Base-by-base conservation (phyloP, 805 yeast species). In the Maudiozyma pseudohumilis region DNA sequence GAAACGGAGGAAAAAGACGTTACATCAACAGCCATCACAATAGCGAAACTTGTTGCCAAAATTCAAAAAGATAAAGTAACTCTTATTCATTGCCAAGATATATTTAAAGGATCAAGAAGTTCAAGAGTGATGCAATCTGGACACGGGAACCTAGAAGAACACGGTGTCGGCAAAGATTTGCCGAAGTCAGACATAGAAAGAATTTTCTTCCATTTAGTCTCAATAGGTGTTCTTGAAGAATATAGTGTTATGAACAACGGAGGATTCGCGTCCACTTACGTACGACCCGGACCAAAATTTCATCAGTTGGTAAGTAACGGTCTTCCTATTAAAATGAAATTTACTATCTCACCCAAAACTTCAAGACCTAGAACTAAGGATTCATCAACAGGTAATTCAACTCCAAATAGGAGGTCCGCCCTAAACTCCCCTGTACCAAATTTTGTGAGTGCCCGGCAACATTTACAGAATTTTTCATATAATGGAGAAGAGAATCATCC, bases 251-350 rank as follows among this genome's bases (percentile, higher is more conserved):
- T 79, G 69, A 83, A 77, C 46, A 75, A 71, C 17, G 72, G 76
- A n/a, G 94, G 95, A 0, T 88, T 80, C 64, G 84, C 95, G 0
- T 65, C 81, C 2, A 81, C 82, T 38, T 89, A 89, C 50, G 71
- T 88, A 5, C 67, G 68, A 43, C 47, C 68, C 1, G 95, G 95
- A 0, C 65, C 66, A 1, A 61, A 68, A 13, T 75, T 85, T 1
- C 50, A 59, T 12, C 54, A 52, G 1, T 65, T 85, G 2, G 49
- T 80, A 38, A 47, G 50, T 9, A 72, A 71, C 2, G 52, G 50
- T 10, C 63, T 65, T 40, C 63, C 56, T 34, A 66, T 83, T 11
- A 55, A 61, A 6, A 74, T 82, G 65, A 61, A 68, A 15, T 77
- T 80, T 52, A 63, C 67, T 22, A 35, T 44, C 16, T 40, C 52